Percentiles rank a stretch among this genome's conserved stretches.
phyloP scores from a whole-genome alignment of 2,329 filamentous ascomycete genomes.

The Pseudogymnoascus sp. region DNA sequence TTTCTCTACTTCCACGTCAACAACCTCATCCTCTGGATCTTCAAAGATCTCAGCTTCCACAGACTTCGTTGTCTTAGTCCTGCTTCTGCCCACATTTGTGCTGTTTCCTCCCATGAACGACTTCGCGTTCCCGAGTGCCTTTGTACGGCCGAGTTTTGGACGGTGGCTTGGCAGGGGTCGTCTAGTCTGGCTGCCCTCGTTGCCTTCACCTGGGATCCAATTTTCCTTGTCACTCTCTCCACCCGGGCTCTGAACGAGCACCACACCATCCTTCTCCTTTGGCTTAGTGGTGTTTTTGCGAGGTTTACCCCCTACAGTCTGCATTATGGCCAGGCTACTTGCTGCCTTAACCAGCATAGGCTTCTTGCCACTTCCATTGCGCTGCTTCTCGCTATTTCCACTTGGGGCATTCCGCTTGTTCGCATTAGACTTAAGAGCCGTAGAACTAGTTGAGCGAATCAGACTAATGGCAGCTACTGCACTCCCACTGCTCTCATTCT shows the following conservation, averaged over 20 bases:
- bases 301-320: conserved; percentile 27
- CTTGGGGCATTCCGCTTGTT: conserved; percentile 57
- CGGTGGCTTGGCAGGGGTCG: neutral
- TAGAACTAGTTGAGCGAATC: conserved; percentile 63
- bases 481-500: conserved; percentile 73
- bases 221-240: conserved; percentile 95
- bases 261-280: conserved; percentile 30
- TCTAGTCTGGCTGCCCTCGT: conserved; percentile 5
- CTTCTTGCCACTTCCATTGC: conserved; percentile 44
- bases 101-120: conserved; percentile 23
- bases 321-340: conserved; percentile 33
- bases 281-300: conserved; percentile 23
- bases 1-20: conserved; percentile 58
- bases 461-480: conserved; percentile 77
- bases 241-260: conserved; percentile 42
- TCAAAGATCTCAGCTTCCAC: conserved; percentile 47
- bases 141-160: neutral
- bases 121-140: neutral
- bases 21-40: conserved; percentile 33
- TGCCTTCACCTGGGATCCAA: conserved; percentile 53
- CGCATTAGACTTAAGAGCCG: conserved; percentile 45
- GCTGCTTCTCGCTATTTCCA: conserved; percentile 29
- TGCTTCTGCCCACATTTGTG: conserved; percentile 18
- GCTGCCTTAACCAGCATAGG: conserved; percentile 36
- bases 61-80: conserved; percentile 17